These are phyloP conservation scores for Pichia pseudocactophila DNA, from an alignment of 805 yeast genomes.

Conservation along the genomic window DNA sequence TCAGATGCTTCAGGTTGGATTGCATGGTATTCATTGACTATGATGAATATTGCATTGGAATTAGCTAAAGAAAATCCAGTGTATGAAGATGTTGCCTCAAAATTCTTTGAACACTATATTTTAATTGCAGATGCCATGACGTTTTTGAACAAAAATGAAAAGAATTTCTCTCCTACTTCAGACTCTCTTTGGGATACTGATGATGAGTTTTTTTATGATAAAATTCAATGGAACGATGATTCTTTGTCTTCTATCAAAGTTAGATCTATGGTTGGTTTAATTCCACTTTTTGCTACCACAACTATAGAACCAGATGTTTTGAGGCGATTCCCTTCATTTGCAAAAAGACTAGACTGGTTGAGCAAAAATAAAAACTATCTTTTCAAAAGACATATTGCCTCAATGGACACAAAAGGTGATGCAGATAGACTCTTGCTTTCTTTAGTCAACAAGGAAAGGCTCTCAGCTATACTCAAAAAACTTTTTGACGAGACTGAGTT, in stretches of 20 bases:
- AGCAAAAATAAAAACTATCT: conserved; percentile 58
- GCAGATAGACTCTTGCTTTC: conserved; percentile 77
- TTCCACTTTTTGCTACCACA: conserved; percentile 82
- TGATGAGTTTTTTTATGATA: conserved; percentile 84
- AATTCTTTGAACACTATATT: conserved; percentile 87
- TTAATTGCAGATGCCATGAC: conserved; percentile 93
- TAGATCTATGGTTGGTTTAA: conserved; percentile 82
- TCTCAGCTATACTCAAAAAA: conserved; percentile 62
- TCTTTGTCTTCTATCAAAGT: conserved; percentile 66
- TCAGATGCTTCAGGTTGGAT: conserved; percentile 98
- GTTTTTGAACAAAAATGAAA: conserved; percentile 35
- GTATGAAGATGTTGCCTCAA: conserved; percentile 89
- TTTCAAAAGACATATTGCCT: conserved; percentile 77
- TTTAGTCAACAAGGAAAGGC: conserved; percentile 71
- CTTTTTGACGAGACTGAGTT: conserved; percentile 85
- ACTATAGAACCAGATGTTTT: conserved; percentile 81
- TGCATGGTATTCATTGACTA: conserved; percentile 85
- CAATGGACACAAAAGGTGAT: conserved; percentile 68
- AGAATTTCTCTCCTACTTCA: conserved; percentile 30
- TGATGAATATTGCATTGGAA: conserved; percentile 89
- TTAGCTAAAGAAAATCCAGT: conserved; percentile 77
- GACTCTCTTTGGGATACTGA: conserved; percentile 83
- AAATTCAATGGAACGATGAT: conserved; percentile 73
- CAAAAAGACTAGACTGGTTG: conserved; percentile 79
- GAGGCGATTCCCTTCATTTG: conserved; percentile 71